Evolutionary conservation across 106 monocot species (phyloP).

Genomic region (Ottelia alismoides): DNA sequence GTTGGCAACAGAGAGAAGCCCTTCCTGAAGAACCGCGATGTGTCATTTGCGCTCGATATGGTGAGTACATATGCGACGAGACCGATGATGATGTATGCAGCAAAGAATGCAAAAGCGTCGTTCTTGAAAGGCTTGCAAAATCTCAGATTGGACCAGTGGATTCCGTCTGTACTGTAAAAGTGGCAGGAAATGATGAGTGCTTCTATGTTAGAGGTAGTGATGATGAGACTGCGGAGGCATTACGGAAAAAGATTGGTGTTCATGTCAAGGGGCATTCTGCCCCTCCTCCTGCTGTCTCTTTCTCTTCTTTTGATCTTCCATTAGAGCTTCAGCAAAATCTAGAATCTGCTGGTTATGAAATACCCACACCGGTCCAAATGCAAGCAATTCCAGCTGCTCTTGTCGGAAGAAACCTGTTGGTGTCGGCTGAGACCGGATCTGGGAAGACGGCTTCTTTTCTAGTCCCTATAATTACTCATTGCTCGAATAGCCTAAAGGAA

Average conservation of each 20-base stretch:
- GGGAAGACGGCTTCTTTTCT: slow-evolving; percentile 85
- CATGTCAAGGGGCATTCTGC: slow-evolving; percentile 33
- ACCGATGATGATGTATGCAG: no score
- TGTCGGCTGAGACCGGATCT: slow-evolving; percentile 76
- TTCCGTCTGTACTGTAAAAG: slow-evolving; percentile 6
- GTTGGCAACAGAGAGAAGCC: slow-evolving; percentile 22
- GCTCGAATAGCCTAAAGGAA: no score
- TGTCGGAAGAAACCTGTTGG: slow-evolving; percentile 38
- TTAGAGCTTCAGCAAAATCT: slow-evolving; percentile 59
- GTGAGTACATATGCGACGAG: slow-evolving; percentile 20
- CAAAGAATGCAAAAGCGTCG: slow-evolving; percentile 19
- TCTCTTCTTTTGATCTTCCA: slow-evolving; percentile 53
- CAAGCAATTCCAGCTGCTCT: slow-evolving; percentile 72
- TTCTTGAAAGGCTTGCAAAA: slow-evolving; percentile 33
- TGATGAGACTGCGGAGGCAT: slow-evolving; percentile 19
- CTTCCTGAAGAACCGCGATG: slow-evolving; percentile 17
- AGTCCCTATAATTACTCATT: no score
- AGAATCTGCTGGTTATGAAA: slow-evolving; percentile 48
- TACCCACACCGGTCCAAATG: slow-evolving; percentile 81
- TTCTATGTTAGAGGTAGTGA: slow-evolving; percentile 51
- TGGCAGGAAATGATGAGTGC: slow-evolving; percentile 53
- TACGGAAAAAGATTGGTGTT: slow-evolving; percentile 51
- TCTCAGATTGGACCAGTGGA: slow-evolving; percentile 9
- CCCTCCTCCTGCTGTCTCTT: slow-evolving; percentile 45
- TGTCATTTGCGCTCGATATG: slow-evolving; percentile 14